Percentiles rank a stretch among this genome's conserved stretches.
These are phyloP conservation scores for Fragilariopsis cylindrus DNA, from an alignment of 108 stramenopile species.

Conservation along the genomic window DNA sequence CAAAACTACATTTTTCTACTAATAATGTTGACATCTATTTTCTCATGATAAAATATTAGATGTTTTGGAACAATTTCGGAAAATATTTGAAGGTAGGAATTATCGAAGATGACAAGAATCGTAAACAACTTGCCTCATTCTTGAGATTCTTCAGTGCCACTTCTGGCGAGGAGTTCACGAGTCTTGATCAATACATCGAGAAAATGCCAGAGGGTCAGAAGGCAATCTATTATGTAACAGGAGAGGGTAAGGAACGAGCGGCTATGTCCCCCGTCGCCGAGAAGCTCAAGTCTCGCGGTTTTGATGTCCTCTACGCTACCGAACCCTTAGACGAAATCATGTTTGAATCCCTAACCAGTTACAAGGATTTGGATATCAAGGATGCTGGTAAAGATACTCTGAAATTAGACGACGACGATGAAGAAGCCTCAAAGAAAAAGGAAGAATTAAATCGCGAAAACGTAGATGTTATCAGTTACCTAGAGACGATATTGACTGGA, in stretches of 20 bases:
- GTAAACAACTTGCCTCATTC: conserved; percentile 84
- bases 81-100: conserved; percentile 96
- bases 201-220: conserved; percentile 93
- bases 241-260: conserved; percentile 83
- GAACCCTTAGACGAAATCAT: conserved; percentile 98
- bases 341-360: conserved; percentile 84
- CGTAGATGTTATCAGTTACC: conserved; percentile 76
- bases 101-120: conserved; percentile 90
- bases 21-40: not conserved
- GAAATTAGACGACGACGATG: conserved; percentile 82
- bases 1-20: not conserved
- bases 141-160: conserved; percentile 87
- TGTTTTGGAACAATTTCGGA: conserved; percentile 97
- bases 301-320: conserved; percentile 91
- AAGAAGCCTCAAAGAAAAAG: conserved; percentile 90
- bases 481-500: conserved; percentile 73
- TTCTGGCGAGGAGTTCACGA: conserved; percentile 80
- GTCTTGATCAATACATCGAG: conserved; percentile 86
- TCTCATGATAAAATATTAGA: conserved; percentile 6
- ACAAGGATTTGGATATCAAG: conserved; percentile 79
- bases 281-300: conserved; percentile 83
- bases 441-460: conserved; percentile 66
- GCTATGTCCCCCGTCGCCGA: conserved; percentile 91
- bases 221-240: conserved; percentile 94
- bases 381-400: conserved; percentile 94